These are phyloP conservation scores for Nicotiana paniculata DNA, from an alignment of 257 asterid genomes.

Conservation along the genomic window DNA sequence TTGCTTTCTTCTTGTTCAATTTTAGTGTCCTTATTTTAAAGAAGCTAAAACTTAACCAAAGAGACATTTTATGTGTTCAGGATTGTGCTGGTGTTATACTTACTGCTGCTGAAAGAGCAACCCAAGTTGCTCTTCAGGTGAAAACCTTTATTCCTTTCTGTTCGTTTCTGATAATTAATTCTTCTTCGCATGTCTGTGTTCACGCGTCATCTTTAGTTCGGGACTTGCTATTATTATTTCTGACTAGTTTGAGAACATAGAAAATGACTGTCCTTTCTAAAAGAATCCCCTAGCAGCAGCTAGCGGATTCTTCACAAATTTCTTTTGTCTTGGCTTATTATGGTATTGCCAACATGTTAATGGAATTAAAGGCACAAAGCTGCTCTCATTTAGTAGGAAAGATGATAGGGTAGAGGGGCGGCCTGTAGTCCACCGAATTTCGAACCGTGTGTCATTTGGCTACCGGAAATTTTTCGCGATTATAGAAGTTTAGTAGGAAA, in stretches of 20 bases:
- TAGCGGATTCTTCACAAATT: neutral
- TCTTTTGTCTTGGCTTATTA: neutral
- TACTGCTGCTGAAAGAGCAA: slow-evolving; percentile 88
- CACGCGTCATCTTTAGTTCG: neutral
- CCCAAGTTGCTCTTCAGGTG: slow-evolving; percentile 99
- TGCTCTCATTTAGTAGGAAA: neutral
- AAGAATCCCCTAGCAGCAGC: neutral
- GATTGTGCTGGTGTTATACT: slow-evolving; percentile 98
- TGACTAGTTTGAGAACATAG: neutral
- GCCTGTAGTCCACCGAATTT: neutral
- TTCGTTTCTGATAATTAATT: neutral
- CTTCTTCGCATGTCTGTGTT: neutral
- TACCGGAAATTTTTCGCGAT: neutral
- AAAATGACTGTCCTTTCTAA: neutral
- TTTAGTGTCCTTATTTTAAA: neutral
- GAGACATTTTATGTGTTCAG: slow-evolving; percentile 23
- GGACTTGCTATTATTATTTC: neutral
- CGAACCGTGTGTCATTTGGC: neutral
- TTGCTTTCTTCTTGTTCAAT: neutral
- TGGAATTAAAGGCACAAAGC: neutral
- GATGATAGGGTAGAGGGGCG: neutral
- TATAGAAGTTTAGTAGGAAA: neutral
- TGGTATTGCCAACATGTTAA: neutral
- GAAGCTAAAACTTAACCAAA: neutral
- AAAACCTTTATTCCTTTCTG: slow-evolving; percentile 1